phyloP scores from a whole-genome alignment of 257 asterid genomes.

The Solanum pennellii region DNA sequence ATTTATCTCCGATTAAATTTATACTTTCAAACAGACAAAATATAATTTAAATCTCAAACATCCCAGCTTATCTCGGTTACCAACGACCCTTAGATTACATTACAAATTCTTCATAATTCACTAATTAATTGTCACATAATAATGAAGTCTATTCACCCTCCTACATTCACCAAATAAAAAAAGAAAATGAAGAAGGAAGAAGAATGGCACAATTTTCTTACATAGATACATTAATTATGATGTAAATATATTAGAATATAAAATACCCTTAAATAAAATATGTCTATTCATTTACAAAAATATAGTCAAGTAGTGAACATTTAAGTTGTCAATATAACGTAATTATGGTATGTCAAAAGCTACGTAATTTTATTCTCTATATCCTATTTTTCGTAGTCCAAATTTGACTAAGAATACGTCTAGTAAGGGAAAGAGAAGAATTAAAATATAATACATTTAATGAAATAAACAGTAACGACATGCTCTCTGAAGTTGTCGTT shows the following conservation, averaged over 20 bases:
- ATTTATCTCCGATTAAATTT: no score
- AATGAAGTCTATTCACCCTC: not conserved
- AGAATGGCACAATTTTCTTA: not conserved
- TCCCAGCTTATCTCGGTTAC: not conserved
- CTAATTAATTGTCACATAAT: not conserved
- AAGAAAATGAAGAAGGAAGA: not conserved
- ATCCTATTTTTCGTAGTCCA: not conserved
- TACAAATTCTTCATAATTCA: not conserved
- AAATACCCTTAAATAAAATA: not conserved
- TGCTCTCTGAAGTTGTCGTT: not conserved
- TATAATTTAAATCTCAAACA: no score
- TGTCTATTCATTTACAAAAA: not conserved
- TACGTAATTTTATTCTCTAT: not conserved
- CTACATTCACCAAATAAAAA: not conserved
- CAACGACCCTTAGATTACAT: not conserved
- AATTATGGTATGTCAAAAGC: not conserved
- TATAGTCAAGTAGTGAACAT: not conserved
- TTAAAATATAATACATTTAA: not conserved
- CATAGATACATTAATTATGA: not conserved
- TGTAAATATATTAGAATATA: not conserved
- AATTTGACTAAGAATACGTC: not conserved
- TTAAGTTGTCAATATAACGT: not conserved
- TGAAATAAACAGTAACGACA: not conserved
- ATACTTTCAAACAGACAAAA: not conserved
- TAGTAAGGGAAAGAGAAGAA: not conserved